phyloP scores from a whole-genome alignment of 1,284 basidiomycete species.

The Hemileia vastatrix region DNA sequence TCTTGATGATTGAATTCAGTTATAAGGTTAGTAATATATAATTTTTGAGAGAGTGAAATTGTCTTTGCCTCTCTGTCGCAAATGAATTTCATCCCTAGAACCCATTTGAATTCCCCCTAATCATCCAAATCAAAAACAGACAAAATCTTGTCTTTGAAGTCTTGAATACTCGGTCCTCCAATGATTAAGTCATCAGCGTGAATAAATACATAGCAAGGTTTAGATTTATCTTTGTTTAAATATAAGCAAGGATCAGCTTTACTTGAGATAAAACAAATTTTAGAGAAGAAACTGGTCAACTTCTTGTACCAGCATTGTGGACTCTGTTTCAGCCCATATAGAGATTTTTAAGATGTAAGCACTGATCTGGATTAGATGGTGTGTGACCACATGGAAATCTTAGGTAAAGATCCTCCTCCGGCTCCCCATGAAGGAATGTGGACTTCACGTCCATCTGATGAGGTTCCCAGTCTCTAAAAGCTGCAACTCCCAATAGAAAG shows the following conservation, averaged over 20 bases:
- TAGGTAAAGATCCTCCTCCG: neutral
- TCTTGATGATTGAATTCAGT: neutral
- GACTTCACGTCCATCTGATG: neutral
- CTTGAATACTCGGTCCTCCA: neutral
- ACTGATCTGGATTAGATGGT: neutral
- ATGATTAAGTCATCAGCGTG: conserved; percentile 6
- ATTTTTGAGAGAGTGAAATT: conserved; percentile 1
- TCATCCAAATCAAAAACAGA: neutral
- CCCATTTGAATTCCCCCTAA: neutral
- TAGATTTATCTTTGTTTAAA: neutral
- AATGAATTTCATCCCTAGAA: conserved; percentile 5
- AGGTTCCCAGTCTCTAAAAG: neutral
- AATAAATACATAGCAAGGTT: neutral
- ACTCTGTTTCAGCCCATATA: conserved; percentile 6
- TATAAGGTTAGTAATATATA: neutral
- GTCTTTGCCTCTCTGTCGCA: neutral
- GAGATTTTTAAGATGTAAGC: neutral
- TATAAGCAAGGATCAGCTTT: conserved; percentile 1
- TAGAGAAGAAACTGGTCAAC: neutral
- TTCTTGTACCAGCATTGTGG: neutral
- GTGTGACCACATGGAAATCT: neutral
- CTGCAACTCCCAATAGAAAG: too few species aligned
- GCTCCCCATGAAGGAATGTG: conserved; percentile 2
- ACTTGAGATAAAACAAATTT: neutral
- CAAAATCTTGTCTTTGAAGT: neutral